Base-by-base conservation (phyloP, 352 stramenopile genomes). In the Thraustochytrium aureum region DNA sequence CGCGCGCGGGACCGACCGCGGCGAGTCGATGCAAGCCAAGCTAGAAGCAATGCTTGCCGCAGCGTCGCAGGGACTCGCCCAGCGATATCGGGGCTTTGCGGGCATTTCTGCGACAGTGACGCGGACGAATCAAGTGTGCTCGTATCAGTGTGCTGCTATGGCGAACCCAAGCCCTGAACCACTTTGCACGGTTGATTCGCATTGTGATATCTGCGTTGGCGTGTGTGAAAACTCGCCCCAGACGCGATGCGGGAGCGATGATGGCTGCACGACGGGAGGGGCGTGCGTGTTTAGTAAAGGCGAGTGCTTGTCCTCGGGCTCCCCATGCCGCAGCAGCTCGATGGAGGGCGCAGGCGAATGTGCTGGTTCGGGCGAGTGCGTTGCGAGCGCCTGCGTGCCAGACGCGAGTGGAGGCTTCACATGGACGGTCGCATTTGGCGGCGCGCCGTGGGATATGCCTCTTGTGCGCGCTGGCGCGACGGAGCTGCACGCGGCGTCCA, bases 141-240 rank as follows among this genome's bases (percentile, higher is more conserved):
- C 12, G 32, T 79, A 67, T 56, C 22, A 10, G 30, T 64, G 50
- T 39, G 26, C 56, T 30, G 0, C 5, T 10, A 30, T 67, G 14
- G 22, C 50, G 41, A 43, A 52, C 22, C 39, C 59, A 62, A 7
- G 17, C 17, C 12, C 17, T n/a, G 32, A 4, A n/a, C 5, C 61
- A 14, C 33, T 67, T 10, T 79, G 69, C 56, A 54, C 69, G 17
- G 5, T 54, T n/a, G 41, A 50, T 43, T 7, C 32, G 30, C 69
- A 79, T 30, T 79, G 69, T 35, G 69, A 79, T 38, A 14, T 79
- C 6, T 79, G 69, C 50, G 69, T 79, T 4, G 69, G 69, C 1
- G 7, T 12, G 14, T 79, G 69, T 52, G 10, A 22, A 52, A 52
- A 22, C 10, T 22, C 22, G 43, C 43, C 22, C 43, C 10, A 22